A percentile compares a stretch with the other conserved stretches of the same genome.
Conservation (phyloP, 345 rosid genomes). For the Eucalyptus lansdowneana region DNA sequence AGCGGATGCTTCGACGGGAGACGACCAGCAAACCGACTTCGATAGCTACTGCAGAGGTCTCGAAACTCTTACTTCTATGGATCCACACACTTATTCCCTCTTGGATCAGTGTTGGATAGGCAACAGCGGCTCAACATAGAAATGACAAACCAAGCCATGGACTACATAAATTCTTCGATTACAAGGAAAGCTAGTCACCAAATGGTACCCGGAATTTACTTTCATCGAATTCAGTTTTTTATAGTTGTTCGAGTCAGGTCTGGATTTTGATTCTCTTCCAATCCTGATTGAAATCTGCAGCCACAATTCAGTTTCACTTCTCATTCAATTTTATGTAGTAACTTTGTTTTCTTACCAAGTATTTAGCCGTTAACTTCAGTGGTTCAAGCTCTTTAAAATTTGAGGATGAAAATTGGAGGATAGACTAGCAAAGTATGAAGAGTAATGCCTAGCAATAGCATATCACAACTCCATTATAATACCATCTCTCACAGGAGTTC, state of each 20-base stretch:
- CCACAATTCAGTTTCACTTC: background rate
- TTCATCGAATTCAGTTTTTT: background rate
- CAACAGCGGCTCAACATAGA: background rate
- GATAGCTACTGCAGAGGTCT: constrained; percentile 26
- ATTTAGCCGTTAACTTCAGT: background rate
- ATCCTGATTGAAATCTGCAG: background rate
- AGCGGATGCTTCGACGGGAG: background rate
- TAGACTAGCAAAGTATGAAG: background rate
- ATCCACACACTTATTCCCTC: constrained; percentile 5
- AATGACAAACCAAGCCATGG: background rate
- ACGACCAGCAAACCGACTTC: background rate
- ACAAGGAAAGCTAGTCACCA: background rate
- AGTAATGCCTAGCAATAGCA: background rate
- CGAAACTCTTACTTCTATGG: constrained; percentile 9
- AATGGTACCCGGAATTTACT: background rate
- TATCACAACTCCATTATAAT: background rate
- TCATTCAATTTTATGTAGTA: background rate
- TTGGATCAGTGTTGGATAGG: background rate
- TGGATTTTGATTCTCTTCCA: background rate
- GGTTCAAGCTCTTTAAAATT: background rate
- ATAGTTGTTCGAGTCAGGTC: background rate
- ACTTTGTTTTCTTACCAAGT: background rate
- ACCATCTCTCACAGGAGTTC: background rate
- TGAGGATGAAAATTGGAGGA: background rate
- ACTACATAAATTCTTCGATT: background rate